A percentile compares a stretch with the other conserved stretches of the same genome.
Evolutionary conservation across 1,284 basidiomycete species (phyloP).

Genomic region (Neolentinus lepideus): DNA sequence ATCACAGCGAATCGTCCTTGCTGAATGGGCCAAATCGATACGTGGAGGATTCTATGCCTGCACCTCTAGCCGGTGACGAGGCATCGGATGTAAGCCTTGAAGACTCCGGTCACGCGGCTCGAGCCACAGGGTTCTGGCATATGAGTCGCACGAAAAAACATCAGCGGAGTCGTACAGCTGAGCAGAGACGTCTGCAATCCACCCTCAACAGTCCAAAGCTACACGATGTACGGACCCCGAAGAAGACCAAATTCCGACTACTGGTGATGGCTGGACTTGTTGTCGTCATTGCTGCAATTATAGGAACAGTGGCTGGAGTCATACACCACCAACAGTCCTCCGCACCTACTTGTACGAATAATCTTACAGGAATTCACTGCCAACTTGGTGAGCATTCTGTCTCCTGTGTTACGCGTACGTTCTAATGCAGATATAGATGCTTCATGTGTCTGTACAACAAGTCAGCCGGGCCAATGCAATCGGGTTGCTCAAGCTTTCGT

Average conservation of each 20-base stretch:
- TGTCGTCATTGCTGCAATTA: slow-evolving; percentile 23
- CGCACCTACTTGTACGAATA: slow-evolving; percentile 27
- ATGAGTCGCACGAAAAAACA: not conserved
- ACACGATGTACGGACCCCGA: not conserved
- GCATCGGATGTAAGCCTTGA: not conserved
- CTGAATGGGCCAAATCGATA: not conserved
- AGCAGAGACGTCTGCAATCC: not conserved
- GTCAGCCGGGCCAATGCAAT: slow-evolving; percentile 34
- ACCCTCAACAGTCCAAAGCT: not conserved
- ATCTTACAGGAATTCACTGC: slow-evolving; percentile 41
- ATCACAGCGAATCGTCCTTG: slow-evolving; percentile 25
- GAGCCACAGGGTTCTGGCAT: not conserved
- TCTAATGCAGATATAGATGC: slow-evolving; percentile 33
- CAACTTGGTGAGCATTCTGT: slow-evolving; percentile 38
- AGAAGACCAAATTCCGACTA: not conserved
- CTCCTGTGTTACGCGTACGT: not conserved
- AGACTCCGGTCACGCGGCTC: not conserved
- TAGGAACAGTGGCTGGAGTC: slow-evolving; percentile 33
- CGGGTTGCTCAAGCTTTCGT: slow-evolving; percentile 46
- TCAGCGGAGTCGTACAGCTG: not conserved
- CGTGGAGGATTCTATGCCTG: not conserved
- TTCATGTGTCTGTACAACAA: slow-evolving; percentile 52
- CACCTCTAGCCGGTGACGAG: not conserved
- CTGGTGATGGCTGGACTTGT: not conserved
- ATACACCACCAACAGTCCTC: slow-evolving; percentile 22